Evolutionary conservation across 352 stramenopile genomes (phyloP).

Genomic region (Pilasporangium apinafurcum): DNA sequence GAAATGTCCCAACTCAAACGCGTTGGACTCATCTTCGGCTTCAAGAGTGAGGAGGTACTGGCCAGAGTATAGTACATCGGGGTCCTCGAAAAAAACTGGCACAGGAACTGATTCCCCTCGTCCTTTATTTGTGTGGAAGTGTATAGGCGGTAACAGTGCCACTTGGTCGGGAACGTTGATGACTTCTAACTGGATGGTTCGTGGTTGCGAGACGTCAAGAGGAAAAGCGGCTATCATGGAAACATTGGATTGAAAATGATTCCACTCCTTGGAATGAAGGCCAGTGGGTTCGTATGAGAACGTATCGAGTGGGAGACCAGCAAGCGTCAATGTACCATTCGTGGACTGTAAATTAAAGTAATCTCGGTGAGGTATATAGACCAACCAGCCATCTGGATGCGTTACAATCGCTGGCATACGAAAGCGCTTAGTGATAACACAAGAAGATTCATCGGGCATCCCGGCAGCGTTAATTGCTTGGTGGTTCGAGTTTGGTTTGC

Average conservation of each 20-base stretch:
- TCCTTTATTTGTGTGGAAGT: constrained; percentile 18
- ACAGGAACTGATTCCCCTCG: constrained; percentile 12
- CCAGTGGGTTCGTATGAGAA: constrained; percentile 29
- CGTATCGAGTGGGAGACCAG: constrained; percentile 11
- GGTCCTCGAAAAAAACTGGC: constrained; percentile 49
- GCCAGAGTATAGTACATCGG: constrained; percentile 26
- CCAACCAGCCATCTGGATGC: constrained; percentile 19
- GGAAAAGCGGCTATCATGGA: background rate
- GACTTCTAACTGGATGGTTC: constrained; percentile 50
- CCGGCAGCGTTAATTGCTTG: too few species aligned
- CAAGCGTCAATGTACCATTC: background rate
- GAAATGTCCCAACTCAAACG: constrained; percentile 34
- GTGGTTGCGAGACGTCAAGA: constrained; percentile 4
- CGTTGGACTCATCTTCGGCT: constrained; percentile 18
- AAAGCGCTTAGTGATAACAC: too few species aligned
- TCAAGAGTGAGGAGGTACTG: constrained; percentile 42
- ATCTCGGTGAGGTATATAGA: constrained; percentile 41
- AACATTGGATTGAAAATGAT: background rate
- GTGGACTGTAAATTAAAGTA: constrained; percentile 37
- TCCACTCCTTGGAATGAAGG: background rate
- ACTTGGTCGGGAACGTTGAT: constrained; percentile 36
- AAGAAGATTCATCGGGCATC: too few species aligned
- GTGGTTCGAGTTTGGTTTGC: constrained; percentile 4
- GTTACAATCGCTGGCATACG: too few species aligned
- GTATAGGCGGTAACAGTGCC: constrained; percentile 32